phyloP scores from a whole-genome alignment of 768 basidiomycete genomes.

The Lactarius indigo region DNA sequence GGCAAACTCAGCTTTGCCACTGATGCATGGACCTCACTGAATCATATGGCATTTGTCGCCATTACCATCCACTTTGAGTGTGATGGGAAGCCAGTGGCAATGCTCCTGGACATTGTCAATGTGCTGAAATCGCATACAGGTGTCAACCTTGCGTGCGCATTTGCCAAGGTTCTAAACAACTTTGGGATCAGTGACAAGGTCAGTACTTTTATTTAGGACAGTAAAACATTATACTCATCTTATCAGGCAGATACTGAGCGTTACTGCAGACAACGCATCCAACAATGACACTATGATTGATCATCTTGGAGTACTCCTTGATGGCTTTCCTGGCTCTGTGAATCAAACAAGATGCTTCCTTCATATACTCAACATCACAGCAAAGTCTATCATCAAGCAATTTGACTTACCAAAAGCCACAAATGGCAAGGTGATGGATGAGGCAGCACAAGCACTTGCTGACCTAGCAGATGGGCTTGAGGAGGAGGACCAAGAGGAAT shows the following conservation, averaged over 20 bases:
- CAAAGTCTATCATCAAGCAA: constrained; percentile 31
- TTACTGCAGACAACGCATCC: constrained; percentile 38
- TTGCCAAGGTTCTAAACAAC: too few species aligned
- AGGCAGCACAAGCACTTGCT: neutral
- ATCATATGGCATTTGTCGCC: neutral
- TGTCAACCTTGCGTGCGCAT: constrained; percentile 31
- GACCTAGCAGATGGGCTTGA: neutral
- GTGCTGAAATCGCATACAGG: constrained; percentile 31
- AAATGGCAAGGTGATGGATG: neutral
- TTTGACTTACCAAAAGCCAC: constrained; percentile 34
- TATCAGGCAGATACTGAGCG: constrained; percentile 34
- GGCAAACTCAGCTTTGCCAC: neutral
- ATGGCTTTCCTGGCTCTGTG: constrained; percentile 24
- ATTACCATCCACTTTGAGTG: neutral
- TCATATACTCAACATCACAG: constrained; percentile 39
- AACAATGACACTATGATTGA: constrained; percentile 36
- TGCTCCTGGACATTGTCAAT: neutral
- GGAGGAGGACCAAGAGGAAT: neutral
- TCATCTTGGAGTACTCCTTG: constrained; percentile 28
- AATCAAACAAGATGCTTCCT: constrained; percentile 37
- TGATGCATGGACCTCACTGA: too few species aligned
- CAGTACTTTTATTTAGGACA: constrained; percentile 1
- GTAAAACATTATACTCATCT: too few species aligned
- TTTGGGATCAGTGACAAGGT: constrained; percentile 33
- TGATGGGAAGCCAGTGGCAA: neutral